These are phyloP conservation scores for Fusarium palustre DNA, from an alignment of 2,329 filamentous ascomycete species.

Conservation along the genomic window DNA sequence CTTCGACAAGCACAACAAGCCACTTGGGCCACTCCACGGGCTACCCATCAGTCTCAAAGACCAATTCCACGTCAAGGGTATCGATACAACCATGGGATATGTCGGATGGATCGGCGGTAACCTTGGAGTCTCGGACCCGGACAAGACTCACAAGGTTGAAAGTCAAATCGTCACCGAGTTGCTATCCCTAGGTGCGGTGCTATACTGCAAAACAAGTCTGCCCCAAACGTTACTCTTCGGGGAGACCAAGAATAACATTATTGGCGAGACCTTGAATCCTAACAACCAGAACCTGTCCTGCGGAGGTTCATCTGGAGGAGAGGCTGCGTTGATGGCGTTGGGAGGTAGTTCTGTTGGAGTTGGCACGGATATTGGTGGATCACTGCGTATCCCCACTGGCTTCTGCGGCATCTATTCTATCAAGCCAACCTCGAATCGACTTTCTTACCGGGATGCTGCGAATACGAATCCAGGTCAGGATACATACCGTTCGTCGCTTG, in stretches of 20 bases:
- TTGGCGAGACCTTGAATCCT: conserved; percentile 52
- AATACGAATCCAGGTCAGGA: conserved; percentile 65
- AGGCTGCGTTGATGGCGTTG: conserved; percentile 51
- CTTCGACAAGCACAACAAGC: conserved; percentile 4
- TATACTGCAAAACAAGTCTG: conserved; percentile 44
- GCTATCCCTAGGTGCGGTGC: conserved; percentile 39
- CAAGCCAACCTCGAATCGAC: conserved; percentile 35
- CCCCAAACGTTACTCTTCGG: conserved; percentile 43
- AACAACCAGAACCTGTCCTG: conserved; percentile 49
- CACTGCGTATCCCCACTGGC: conserved; percentile 49
- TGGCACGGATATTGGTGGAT: conserved; percentile 54
- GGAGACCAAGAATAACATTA: conserved; percentile 52
- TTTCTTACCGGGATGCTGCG: conserved; percentile 37
- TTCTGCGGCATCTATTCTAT: conserved; percentile 43
- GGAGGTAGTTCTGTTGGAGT: conserved; percentile 51
- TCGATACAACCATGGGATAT: conserved; percentile 59
- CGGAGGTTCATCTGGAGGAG: conserved; percentile 54
- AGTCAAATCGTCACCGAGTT: conserved; percentile 41
- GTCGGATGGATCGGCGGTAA: conserved; percentile 46
- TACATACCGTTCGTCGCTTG: conserved; percentile 70
- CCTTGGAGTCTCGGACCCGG: conserved; percentile 2
- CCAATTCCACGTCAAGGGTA: conserved; percentile 69
- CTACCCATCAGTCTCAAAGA: conserved; percentile 60
- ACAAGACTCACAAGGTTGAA: conserved; percentile 11
- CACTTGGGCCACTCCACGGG: conserved; percentile 40